Conservation (phyloP, 108 stramenopile species). For the Stephanodiscus triporus region DNA sequence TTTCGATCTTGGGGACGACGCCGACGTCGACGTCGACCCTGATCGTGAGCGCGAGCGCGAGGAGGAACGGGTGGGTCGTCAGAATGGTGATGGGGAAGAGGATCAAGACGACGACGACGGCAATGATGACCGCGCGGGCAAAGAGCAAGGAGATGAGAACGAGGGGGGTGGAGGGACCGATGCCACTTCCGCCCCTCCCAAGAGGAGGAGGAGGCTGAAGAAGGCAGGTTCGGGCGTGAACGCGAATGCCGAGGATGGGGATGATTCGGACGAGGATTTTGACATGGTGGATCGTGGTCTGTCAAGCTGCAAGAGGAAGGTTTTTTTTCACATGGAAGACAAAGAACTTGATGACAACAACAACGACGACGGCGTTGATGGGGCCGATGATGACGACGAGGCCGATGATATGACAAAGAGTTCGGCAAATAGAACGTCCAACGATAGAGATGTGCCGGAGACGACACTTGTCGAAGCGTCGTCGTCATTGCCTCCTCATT, state of each 20-base stretch:
- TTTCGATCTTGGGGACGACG: background rate
- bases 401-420: background rate
- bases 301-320: slow-evolving; percentile 18
- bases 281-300: background rate
- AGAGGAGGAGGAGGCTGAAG: slow-evolving; percentile 3
- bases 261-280: slow-evolving; percentile 18
- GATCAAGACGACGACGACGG: slow-evolving; percentile 4
- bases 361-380: background rate
- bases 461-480: background rate
- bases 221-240: background rate
- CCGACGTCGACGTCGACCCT: background rate
- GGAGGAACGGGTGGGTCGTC: background rate
- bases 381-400: background rate
- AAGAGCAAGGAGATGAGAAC: background rate
- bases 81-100: background rate
- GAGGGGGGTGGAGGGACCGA: background rate
- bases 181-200: background rate
- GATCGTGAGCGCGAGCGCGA: no score
- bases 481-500: background rate
- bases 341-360: slow-evolving; percentile 7
- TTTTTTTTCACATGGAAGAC: slow-evolving; percentile 20
- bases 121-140: background rate
- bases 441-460: background rate
- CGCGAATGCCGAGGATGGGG: slow-evolving; percentile 6
- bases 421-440: slow-evolving; percentile 8